Conservation (phyloP, 202 grass and related monocot species). For the Zoysia matrella region DNA sequence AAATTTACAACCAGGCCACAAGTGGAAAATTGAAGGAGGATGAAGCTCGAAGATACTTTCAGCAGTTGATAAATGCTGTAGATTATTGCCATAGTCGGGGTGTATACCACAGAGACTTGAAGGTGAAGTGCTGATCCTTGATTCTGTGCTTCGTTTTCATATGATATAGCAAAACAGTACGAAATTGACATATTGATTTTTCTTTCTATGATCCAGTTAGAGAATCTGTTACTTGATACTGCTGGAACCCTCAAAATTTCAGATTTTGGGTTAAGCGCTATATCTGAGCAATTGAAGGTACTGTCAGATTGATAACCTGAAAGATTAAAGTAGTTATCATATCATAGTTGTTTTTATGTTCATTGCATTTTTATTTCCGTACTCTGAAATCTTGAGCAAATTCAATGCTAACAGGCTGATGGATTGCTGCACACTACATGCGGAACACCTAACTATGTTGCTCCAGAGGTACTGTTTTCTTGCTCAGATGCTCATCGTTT, state of each 20-base stretch:
- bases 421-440: conserved; percentile 92
- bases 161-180: background rate
- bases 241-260: conserved; percentile 73
- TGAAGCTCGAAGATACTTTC: conserved; percentile 86
- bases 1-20: conserved; percentile 50
- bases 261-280: conserved; percentile 81
- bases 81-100: conserved; percentile 98
- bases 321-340: background rate
- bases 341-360: conserved; percentile 9
- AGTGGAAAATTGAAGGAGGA: conserved; percentile 86
- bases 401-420: conserved; percentile 56
- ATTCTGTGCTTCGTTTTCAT: background rate
- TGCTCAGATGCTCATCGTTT: background rate
- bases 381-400: conserved; percentile 10
- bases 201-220: conserved; percentile 48
- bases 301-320: conserved; percentile 15
- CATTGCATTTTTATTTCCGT: conserved; percentile 15
- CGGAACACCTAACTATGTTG: conserved; percentile 91
- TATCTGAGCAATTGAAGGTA: conserved; percentile 85
- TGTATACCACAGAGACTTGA: conserved; percentile 14
- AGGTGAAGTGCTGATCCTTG: background rate
- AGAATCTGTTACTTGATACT: conserved; percentile 77
- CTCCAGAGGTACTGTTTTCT: conserved; percentile 67
- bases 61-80: conserved; percentile 85
- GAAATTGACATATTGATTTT: conserved; percentile 30